phyloP scores from a whole-genome alignment of 345 rosid species.

The Ceriops decandra region DNA sequence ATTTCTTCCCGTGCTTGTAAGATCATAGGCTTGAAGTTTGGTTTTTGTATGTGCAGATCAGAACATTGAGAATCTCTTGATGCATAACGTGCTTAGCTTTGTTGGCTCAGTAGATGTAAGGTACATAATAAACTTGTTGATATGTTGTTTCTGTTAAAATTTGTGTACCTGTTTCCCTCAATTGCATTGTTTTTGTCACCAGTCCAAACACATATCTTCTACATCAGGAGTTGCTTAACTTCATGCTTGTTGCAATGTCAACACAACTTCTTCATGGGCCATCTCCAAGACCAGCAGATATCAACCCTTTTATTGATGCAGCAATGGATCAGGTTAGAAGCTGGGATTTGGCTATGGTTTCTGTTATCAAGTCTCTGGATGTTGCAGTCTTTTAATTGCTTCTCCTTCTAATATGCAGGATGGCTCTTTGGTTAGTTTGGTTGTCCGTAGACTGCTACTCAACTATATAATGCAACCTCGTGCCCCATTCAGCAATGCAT shows the following conservation, averaged over 20 bases:
- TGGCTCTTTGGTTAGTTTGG: constrained; percentile 53
- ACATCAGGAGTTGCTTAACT: constrained; percentile 92
- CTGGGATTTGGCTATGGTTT: neutral
- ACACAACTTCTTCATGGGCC: constrained; percentile 84
- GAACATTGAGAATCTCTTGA: constrained; percentile 62
- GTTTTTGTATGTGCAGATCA: constrained; percentile 57
- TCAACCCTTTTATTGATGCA: constrained; percentile 83
- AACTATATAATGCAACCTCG: constrained; percentile 63
- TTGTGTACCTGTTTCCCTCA: constrained; percentile 23
- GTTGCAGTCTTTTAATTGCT: constrained; percentile 8
- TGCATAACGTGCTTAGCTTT: constrained; percentile 71
- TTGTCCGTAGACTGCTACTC: constrained; percentile 61
- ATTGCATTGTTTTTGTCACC: constrained; percentile 38
- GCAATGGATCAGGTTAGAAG: constrained; percentile 76
- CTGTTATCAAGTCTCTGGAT: constrained; percentile 9
- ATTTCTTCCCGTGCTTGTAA: neutral
- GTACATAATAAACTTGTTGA: constrained; percentile 35
- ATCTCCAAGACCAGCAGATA: constrained; percentile 67
- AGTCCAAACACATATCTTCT: constrained; percentile 67
- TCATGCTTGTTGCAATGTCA: constrained; percentile 82
- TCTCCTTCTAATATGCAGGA: constrained; percentile 47
- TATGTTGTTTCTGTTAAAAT: constrained; percentile 2
- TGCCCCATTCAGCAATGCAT: constrained; percentile 35
- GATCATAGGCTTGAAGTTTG: constrained; percentile 16
- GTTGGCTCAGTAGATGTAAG: constrained; percentile 75